These are phyloP conservation scores for Pythium dissimile DNA, from an alignment of 352 stramenopile species.

Conservation along the genomic window DNA sequence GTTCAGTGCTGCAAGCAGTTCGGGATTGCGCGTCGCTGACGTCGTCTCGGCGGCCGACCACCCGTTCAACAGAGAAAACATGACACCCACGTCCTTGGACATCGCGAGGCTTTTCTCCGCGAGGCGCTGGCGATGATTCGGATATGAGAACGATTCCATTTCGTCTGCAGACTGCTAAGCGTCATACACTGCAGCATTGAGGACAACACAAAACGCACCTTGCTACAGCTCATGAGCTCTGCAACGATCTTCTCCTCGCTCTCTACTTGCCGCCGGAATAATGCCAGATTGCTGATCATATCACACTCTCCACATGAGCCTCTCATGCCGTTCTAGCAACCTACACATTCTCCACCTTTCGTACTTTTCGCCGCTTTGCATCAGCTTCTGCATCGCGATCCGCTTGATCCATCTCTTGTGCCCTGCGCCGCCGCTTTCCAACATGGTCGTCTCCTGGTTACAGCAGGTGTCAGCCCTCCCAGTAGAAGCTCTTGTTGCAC, in stretches of 20 bases:
- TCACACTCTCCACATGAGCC: not conserved
- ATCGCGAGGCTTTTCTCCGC: constrained; percentile 51
- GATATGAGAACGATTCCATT: no score
- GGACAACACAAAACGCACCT: no score
- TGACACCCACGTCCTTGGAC: constrained; percentile 45
- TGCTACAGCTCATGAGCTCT: constrained; percentile 46
- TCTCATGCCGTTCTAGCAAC: no score
- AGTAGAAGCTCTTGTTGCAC: no score
- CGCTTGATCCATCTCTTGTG: constrained; percentile 71
- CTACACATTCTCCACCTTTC: no score
- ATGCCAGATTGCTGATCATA: not conserved
- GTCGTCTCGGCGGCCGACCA: constrained; percentile 48
- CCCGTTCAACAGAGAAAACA: constrained; percentile 51
- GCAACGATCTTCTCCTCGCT: constrained; percentile 44
- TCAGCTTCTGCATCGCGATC: constrained; percentile 35
- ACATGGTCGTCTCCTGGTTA: constrained; percentile 33
- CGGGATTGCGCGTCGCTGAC: constrained; percentile 18
- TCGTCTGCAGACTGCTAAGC: no score
- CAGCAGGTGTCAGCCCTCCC: no score
- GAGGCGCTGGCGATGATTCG: no score
- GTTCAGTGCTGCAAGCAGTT: constrained; percentile 36
- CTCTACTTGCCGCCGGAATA: constrained; percentile 60
- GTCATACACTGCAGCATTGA: no score
- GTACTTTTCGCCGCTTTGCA: constrained; percentile 39
- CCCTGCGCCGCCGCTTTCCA: constrained; percentile 56